Percentiles rank a stretch among this genome's conserved stretches.
These are phyloP conservation scores for Coniella vitis DNA, from an alignment of 2,329 filamentous ascomycete genomes.

Conservation along the genomic window DNA sequence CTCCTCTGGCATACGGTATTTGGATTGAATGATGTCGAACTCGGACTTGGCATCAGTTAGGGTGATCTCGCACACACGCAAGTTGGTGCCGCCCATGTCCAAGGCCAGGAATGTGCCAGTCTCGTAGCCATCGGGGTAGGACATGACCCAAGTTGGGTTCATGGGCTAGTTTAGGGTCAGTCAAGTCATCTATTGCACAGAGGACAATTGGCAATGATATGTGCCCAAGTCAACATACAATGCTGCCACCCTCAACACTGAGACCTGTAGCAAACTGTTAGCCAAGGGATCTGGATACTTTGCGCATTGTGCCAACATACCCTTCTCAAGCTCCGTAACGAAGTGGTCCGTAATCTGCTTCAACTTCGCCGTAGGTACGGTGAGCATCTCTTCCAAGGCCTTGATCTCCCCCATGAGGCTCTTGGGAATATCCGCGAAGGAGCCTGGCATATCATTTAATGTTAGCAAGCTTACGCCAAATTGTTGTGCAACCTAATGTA, in stretches of 20 bases:
- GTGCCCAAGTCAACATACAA: slow-evolving; percentile 48
- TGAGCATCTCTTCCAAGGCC: slow-evolving; percentile 76
- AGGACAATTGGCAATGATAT: no score
- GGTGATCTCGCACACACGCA: slow-evolving; percentile 89
- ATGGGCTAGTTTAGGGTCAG: slow-evolving; percentile 60
- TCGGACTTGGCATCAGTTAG: slow-evolving; percentile 81
- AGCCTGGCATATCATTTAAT: slow-evolving; percentile 48
- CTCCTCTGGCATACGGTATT: slow-evolving; percentile 91
- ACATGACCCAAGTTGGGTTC: slow-evolving; percentile 97
- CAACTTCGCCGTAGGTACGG: slow-evolving; percentile 68
- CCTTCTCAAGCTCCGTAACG: slow-evolving; percentile 78
- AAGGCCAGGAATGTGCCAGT: slow-evolving; percentile 82
- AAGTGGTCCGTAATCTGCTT: slow-evolving; percentile 92
- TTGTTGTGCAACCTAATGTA: not conserved
- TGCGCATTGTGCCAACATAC: slow-evolving; percentile 34
- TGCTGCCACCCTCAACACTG: slow-evolving; percentile 81
- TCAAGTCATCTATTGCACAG: not conserved
- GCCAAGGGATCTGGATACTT: not conserved
- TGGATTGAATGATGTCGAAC: slow-evolving; percentile 92
- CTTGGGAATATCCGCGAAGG: slow-evolving; percentile 85
- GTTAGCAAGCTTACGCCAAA: not conserved
- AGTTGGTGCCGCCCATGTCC: slow-evolving; percentile 94
- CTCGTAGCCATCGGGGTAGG: slow-evolving; percentile 79
- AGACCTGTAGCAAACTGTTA: slow-evolving; percentile 49
- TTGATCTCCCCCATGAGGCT: slow-evolving; percentile 75